Conservation (phyloP, 495 filamentous ascomycete genomes). For the Neurospora sp. region DNA sequence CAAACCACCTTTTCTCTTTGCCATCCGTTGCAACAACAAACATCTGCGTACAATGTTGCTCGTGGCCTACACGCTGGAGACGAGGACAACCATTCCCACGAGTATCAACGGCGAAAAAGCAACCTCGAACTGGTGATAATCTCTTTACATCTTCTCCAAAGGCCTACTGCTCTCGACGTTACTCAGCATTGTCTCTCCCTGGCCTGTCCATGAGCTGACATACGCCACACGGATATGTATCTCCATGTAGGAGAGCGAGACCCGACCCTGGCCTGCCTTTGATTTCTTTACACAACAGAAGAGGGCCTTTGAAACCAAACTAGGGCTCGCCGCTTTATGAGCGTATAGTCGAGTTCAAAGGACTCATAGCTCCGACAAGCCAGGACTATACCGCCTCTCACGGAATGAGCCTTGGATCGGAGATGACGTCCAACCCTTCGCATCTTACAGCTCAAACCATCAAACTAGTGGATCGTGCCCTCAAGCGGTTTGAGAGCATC, state of each 20-base stretch:
- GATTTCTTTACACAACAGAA: background rate
- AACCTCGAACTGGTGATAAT: background rate
- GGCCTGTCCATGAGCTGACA: background rate
- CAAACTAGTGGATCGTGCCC: too few species aligned
- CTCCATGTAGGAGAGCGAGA: background rate
- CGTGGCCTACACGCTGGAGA: background rate
- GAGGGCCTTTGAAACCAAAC: background rate
- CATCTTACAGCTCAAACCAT: too few species aligned
- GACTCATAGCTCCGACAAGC: background rate
- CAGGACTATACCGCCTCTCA: background rate
- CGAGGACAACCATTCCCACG: background rate
- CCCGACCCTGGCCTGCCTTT: background rate
- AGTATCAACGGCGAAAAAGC: background rate
- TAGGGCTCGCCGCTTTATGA: background rate
- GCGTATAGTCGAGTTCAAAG: background rate
- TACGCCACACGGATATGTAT: background rate
- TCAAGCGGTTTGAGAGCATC: too few species aligned
- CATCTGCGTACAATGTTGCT: background rate
- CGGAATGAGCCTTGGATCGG: background rate
- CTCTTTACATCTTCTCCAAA: background rate
- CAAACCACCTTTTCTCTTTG: background rate
- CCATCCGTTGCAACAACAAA: background rate
- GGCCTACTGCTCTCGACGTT: background rate
- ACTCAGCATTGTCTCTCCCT: background rate
- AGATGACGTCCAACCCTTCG: background rate